Percentiles rank a stretch among this genome's conserved stretches.
phyloP scores from a whole-genome alignment of 164 flowering plant species.

The Piper betle region DNA sequence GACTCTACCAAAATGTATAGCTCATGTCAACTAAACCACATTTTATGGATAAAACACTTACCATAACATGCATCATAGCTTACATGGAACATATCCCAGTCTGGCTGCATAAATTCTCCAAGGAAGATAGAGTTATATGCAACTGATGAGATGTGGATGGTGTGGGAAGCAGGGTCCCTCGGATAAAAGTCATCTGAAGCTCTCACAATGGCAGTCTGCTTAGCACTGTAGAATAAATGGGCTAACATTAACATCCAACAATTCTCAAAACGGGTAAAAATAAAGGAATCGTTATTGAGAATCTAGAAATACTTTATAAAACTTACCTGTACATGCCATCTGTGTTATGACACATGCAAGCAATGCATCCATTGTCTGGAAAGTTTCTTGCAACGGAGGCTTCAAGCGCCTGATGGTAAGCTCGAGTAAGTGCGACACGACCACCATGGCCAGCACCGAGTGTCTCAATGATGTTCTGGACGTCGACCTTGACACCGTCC shows the following conservation, averaged over 20 bases:
- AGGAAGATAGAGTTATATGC: conserved; percentile 91
- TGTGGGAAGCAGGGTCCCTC: conserved; percentile 94
- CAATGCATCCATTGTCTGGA: conserved; percentile 80
- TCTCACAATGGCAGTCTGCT: conserved; percentile 81
- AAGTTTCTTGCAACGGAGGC: conserved; percentile 77
- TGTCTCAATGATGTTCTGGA: conserved; percentile 84
- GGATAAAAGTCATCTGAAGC: conserved; percentile 99
- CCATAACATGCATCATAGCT: conserved; percentile 12
- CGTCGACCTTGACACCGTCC: conserved; percentile 94
- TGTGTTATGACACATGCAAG: conserved; percentile 90
- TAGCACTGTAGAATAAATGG: conserved; percentile 29
- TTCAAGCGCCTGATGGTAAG: conserved; percentile 82
- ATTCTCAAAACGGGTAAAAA: background rate
- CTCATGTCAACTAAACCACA: background rate
- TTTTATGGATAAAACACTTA: background rate
- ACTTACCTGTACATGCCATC: conserved; percentile 50
- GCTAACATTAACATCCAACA: background rate
- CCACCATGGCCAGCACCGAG: conserved; percentile 94
- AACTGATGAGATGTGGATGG: conserved; percentile 90
- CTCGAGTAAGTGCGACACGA: conserved; percentile 74
- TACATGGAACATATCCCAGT: conserved; percentile 99
- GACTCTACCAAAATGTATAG: conserved; percentile 35
- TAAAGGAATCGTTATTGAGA: background rate
- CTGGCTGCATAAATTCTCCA: conserved; percentile 97
- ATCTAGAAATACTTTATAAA: background rate